phyloP scores from a whole-genome alignment of 2,329 filamentous ascomycete species.

The Ophiobolus disseminans region DNA sequence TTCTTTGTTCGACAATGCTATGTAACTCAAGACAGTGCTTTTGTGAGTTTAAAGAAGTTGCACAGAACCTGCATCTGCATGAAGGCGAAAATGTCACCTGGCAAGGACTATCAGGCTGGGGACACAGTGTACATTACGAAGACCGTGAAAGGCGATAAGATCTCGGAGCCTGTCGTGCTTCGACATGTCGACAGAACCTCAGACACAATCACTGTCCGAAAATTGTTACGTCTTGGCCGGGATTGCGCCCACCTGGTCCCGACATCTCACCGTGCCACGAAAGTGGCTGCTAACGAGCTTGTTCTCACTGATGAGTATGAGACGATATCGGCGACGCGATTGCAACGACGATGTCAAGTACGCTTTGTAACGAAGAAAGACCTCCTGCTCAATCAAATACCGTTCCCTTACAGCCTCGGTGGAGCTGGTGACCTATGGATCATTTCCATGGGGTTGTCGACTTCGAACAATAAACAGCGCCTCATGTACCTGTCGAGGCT shows the following conservation, averaged over 20 bases:
- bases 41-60: slow-evolving; percentile 62
- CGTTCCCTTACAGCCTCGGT: slow-evolving; percentile 68
- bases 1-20: slow-evolving; percentile 78
- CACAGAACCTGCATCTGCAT: slow-evolving; percentile 64
- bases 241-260: slow-evolving; percentile 46
- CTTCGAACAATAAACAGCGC: neutral
- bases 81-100: slow-evolving; percentile 16
- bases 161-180: slow-evolving; percentile 69
- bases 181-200: slow-evolving; percentile 46
- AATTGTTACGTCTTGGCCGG: slow-evolving; percentile 58
- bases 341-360: slow-evolving; percentile 67
- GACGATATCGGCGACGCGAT: slow-evolving; percentile 45
- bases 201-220: slow-evolving; percentile 55
- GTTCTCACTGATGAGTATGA: slow-evolving; percentile 61
- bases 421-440: slow-evolving; percentile 73
- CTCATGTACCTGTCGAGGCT: slow-evolving; percentile 17
- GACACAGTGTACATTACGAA: slow-evolving; percentile 65
- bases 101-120: slow-evolving; percentile 55
- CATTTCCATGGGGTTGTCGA: slow-evolving; percentile 54
- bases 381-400: slow-evolving; percentile 50
- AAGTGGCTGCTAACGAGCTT: slow-evolving; percentile 62
- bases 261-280: slow-evolving; percentile 25
- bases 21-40: slow-evolving; percentile 64
- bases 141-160: slow-evolving; percentile 31
- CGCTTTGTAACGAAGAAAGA: slow-evolving; percentile 59